Percentiles rank a stretch among this genome's conserved stretches.
These are phyloP conservation scores for Myrmaecium sp. DNA, from an alignment of 2,329 filamentous ascomycete species.

Conservation along the genomic window DNA sequence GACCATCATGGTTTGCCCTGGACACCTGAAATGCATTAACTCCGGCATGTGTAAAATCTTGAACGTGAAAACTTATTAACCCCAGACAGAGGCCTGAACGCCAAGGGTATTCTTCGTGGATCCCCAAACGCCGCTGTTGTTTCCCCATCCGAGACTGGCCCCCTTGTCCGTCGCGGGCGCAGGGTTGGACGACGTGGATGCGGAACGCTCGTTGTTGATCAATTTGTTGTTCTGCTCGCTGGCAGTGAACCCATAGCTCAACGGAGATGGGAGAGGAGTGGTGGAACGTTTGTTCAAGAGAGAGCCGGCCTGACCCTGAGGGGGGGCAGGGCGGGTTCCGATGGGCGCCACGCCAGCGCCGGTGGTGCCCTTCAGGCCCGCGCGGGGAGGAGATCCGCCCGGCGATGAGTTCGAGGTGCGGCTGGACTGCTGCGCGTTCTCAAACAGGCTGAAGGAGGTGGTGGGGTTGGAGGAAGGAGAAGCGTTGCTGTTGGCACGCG, in stretches of 20 bases:
- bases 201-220: constrained; percentile 34
- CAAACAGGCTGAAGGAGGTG: constrained; percentile 30
- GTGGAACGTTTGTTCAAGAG: constrained; percentile 66
- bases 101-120: constrained; percentile 58
- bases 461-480: constrained; percentile 58
- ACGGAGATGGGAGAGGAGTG: constrained; percentile 78
- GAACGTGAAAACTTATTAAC: too few species aligned
- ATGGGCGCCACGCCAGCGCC: constrained; percentile 71
- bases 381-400: constrained; percentile 59
- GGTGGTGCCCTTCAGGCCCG: constrained; percentile 36
- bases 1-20: too few species aligned
- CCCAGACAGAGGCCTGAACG: constrained; percentile 88
- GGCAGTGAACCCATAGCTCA: constrained; percentile 53
- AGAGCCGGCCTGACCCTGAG: constrained; percentile 38
- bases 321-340: constrained; percentile 64
- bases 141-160: constrained; percentile 48
- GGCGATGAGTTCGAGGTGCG: constrained; percentile 79
- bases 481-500: constrained; percentile 67
- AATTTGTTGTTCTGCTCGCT: constrained; percentile 33
- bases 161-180: constrained; percentile 28
- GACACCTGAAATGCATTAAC: too few species aligned
- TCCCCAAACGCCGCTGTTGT: constrained; percentile 70
- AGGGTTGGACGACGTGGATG: constrained; percentile 43
- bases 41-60: too few species aligned
- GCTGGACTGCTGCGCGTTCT: constrained; percentile 44